Base-by-base conservation (phyloP, 2,329 filamentous ascomycete species). In the Simplicillium sp. region DNA sequence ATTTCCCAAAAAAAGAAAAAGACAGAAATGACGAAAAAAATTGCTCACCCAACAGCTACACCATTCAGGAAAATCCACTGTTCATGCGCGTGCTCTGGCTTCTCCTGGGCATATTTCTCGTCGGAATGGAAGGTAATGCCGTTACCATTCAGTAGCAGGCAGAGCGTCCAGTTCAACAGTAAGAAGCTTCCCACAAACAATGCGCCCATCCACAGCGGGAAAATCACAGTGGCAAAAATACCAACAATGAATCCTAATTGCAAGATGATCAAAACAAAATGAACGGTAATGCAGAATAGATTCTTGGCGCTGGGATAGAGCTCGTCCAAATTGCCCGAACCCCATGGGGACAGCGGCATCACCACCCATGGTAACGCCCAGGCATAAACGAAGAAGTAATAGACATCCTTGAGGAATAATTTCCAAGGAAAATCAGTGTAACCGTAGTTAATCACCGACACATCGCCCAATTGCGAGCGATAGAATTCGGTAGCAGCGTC, bases 41-140 rank as follows among this genome's bases (percentile, higher is more conserved):
- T 6, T 29, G 64, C 71, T 44, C 60, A 80, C 75, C 72, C 74
- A 29, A 71, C 71, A 9, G 72, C 76, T 20, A 88, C 77, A 1
- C 85, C 85, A 52, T 89, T 89, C 39, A 89, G 59, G 54, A 84
- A 89, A n/a, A 89, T 69, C 85, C 85, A 90, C 51, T 80, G 73
- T 60, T 89, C 84, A 39, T 77, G 67, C 11, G 66, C 64, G 54
- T 77, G 70, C 47, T 75, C 67, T 0, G 67, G 65, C 14, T 59
- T 56, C 2, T 59, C 59, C 13, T 66, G 57, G 1, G 77, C 68
- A 46, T 73, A 77, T 40, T 72, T 62, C 3, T 69, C 62, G 34
- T 75, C 67, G 2, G 77, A 78, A 14, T 60, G 57, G 48, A 72
- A 78, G 3, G 66, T 64, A 38, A 66, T 60, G 3, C 60, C 54